These are phyloP conservation scores for Tinospora cordifolia DNA, from an alignment of 164 flowering plant genomes.

Conservation along the genomic window DNA sequence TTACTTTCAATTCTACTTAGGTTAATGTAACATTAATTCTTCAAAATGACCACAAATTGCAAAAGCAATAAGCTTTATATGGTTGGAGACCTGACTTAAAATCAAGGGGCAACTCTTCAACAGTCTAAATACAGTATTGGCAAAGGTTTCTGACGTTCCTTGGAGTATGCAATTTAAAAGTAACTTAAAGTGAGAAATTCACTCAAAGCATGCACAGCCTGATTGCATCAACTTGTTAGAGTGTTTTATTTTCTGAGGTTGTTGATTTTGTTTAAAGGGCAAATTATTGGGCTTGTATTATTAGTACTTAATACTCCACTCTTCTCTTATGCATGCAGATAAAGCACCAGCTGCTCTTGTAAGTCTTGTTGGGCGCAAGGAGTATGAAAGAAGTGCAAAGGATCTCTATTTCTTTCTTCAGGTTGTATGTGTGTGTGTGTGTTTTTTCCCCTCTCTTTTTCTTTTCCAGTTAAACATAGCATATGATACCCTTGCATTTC, in stretches of 20 bases:
- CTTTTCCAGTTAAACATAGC: background rate
- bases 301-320: background rate
- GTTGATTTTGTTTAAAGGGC: too few relatives aligned
- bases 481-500: background rate
- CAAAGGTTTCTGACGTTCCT: background rate
- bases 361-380: conserved; percentile 84
- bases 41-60: background rate
- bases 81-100: background rate
- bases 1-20: background rate
- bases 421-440: too few relatives aligned
- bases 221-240: background rate
- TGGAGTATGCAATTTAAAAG: background rate
- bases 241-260: too few relatives aligned
- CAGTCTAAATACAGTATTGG: background rate
- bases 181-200: background rate
- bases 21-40: background rate
- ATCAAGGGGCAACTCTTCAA: background rate
- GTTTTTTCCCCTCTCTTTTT: too few relatives aligned
- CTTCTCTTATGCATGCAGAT: conserved; percentile 40
- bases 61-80: background rate
- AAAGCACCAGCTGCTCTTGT: conserved; percentile 89
- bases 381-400: conserved; percentile 88
- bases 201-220: background rate
- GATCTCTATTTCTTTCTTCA: conserved; percentile 94
- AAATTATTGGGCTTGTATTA: background rate